phyloP scores from a whole-genome alignment of 1,139 yeast species.

The Zygoascus hellenicus region DNA sequence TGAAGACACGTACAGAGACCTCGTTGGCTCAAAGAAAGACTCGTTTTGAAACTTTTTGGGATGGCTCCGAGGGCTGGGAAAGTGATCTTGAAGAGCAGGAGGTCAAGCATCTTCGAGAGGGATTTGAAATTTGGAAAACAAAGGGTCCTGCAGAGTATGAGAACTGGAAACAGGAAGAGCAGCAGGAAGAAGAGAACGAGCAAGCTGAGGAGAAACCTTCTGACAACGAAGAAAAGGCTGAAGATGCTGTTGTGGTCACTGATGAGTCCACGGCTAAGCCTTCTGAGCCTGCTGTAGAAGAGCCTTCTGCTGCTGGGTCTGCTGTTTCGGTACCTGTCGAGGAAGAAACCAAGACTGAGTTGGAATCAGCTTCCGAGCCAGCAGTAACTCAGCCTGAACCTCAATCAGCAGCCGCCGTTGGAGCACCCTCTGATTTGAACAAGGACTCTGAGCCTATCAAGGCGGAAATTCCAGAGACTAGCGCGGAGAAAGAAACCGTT shows the following conservation, averaged over 20 bases:
- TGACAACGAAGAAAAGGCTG: constrained; percentile 25
- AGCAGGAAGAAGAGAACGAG: constrained; percentile 24
- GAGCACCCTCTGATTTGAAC: background rate
- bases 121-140: constrained; percentile 29
- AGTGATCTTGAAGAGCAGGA: constrained; percentile 26
- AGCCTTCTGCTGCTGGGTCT: background rate
- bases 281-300: background rate
- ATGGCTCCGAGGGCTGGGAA: constrained; percentile 36
- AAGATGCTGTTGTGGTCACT: constrained; percentile 12
- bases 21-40: constrained; percentile 19
- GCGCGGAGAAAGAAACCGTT: background rate
- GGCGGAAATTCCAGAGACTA: constrained; percentile 10
- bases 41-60: constrained; percentile 25
- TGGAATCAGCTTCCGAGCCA: background rate
- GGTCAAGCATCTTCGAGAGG: constrained; percentile 25
- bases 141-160: constrained; percentile 22
- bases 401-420: constrained; percentile 4
- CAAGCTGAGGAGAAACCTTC: constrained; percentile 22
- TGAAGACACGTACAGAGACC: constrained; percentile 17
- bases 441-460: background rate
- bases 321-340: background rate
- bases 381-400: background rate
- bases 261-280: background rate
- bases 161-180: constrained; percentile 16
- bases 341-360: background rate